These are phyloP conservation scores for Ogataea kodamae DNA, from an alignment of 805 yeast genomes.

Conservation along the genomic window DNA sequence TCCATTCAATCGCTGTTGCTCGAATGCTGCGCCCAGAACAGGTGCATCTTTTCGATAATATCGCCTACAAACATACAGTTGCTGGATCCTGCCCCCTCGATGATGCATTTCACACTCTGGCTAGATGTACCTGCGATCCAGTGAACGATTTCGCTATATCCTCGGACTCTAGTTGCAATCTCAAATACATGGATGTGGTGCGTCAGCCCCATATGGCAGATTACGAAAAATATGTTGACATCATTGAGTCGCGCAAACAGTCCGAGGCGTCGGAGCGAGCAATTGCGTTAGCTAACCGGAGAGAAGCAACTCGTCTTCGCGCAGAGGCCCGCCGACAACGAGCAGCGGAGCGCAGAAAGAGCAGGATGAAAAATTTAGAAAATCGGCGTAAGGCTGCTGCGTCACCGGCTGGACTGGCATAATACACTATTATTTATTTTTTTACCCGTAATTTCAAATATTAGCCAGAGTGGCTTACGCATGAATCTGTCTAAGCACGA, in stretches of 20 bases:
- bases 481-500: no score
- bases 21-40: conserved; percentile 52
- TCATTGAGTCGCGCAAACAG: conserved; percentile 13
- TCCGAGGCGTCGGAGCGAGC: conserved; percentile 9
- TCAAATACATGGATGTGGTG: conserved; percentile 24
- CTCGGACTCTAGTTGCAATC: conserved; percentile 28
- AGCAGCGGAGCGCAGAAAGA: conserved; percentile 24
- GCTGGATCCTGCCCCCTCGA: conserved; percentile 77
- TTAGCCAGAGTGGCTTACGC: conserved; percentile 5
- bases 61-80: conserved; percentile 80
- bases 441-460: no score
- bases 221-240: conserved; percentile 20
- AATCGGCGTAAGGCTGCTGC: conserved; percentile 2
- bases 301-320: conserved; percentile 20
- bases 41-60: conserved; percentile 74
- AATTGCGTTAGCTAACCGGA: conserved; percentile 12
- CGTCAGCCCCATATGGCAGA: conserved; percentile 23
- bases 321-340: conserved; percentile 21
- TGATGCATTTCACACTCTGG: conserved; percentile 45
- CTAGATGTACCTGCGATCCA: conserved; percentile 73
- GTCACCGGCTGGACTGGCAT: no score
- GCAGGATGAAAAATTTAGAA: conserved; percentile 17
- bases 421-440: no score
- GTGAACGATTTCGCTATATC: conserved; percentile 64
- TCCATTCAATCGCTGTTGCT: conserved; percentile 45